phyloP scores from a whole-genome alignment of 202 grass and related monocot species.

The Eragrostis tef region DNA sequence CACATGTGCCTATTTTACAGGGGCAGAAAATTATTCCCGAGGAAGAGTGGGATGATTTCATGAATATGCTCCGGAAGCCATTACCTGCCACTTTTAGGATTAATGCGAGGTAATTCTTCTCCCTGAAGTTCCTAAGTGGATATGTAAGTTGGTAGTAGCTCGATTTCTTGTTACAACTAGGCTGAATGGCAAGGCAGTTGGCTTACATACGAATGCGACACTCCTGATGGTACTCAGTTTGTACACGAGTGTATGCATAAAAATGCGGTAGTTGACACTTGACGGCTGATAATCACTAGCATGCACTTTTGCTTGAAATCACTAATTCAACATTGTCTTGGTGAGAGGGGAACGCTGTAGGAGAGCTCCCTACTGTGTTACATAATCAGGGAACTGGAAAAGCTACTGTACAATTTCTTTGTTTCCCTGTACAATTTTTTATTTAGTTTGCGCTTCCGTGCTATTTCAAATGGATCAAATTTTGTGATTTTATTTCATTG shows the following conservation, averaged over 20 bases:
- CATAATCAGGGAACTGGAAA: background rate
- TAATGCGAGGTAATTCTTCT: conserved; percentile 70
- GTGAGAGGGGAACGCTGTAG: background rate
- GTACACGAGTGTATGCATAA: background rate
- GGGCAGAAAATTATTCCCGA: conserved; percentile 72
- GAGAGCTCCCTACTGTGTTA: background rate
- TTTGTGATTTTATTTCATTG: too few relatives aligned
- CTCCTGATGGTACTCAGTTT: background rate
- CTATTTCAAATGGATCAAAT: too few relatives aligned
- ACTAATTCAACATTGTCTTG: background rate
- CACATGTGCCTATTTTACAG: too few relatives aligned
- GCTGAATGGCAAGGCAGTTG: conserved; percentile 11
- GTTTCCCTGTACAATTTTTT: too few relatives aligned
- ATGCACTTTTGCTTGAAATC: background rate
- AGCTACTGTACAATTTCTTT: background rate
- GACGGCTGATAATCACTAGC: background rate
- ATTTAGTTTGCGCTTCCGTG: too few relatives aligned
- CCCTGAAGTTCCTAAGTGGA: background rate
- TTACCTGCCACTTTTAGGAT: conserved; percentile 92
- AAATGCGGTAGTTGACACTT: background rate
- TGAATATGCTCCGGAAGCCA: conserved; percentile 72
- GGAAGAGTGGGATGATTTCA: conserved; percentile 84
- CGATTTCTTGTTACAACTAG: background rate
- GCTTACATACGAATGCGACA: background rate
- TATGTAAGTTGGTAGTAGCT: background rate